Base-by-base conservation (phyloP, 192 early-diverging fungal species). In the Coemansia asiatica region DNA sequence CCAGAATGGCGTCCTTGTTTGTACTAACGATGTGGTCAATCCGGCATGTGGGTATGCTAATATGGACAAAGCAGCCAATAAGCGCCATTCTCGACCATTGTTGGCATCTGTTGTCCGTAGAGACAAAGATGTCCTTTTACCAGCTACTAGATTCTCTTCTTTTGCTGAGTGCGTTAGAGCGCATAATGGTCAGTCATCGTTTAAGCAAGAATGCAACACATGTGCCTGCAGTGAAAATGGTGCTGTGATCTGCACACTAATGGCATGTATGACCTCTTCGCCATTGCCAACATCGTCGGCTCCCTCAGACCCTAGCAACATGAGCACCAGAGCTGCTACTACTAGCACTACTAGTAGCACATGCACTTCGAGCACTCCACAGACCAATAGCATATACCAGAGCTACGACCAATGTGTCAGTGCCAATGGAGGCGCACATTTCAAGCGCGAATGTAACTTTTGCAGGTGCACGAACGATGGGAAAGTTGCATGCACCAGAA, bases 1-100 rank as follows among this genome's bases (percentile, higher is more conserved):
- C 29, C 74, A 76, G 12, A 65, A 76, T 27, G 74, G 74, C 13
- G 31, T 56, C 1, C 59, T 76, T 1, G 31, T 35, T 12, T 75
- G 73, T 48, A 23, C 55, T 2, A 29, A 51, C 57, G 36, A 35
- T 13, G 13, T 15, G 40, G 26, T 16, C 26, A 53, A 31, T 2
- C 54, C 49, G 22, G 49, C 22, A 23, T 25, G 25, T 51, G 49
- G 19, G 4, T 51, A 4, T 23, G 3, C 4, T 13, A 44, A 13
- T 13, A 13, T 44, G 5, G 13, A 44, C 40, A 44, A 44, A 13
- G 12, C 40, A 13, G 40, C 2, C 36, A 60, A n/a, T n/a, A n/a
- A 46, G 44, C 22, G 16, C 60, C 50, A 16, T 36, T 25, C 40
- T 16, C 2, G 16, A 8, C 16, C 40, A 15, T 44, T 13, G 40